phyloP scores from a whole-genome alignment of 495 filamentous ascomycete genomes.

The Penicillium paradoxum region DNA sequence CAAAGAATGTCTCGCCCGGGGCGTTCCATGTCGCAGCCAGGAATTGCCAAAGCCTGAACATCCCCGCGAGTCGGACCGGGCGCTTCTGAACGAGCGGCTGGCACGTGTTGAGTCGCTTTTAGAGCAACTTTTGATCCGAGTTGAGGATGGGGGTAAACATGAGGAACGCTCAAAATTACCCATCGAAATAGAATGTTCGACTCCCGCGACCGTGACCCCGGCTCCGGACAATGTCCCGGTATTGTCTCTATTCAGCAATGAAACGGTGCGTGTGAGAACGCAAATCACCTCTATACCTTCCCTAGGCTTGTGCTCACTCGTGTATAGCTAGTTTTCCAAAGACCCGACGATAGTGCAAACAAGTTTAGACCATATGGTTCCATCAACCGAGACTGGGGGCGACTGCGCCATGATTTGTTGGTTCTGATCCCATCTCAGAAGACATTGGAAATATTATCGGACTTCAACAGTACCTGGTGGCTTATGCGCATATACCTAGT shows the following conservation, averaged over 20 bases:
- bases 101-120: slow-evolving; percentile 43
- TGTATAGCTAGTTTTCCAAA: slow-evolving; percentile 7
- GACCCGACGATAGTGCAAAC: neutral
- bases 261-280: neutral
- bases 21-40: slow-evolving; percentile 46
- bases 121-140: slow-evolving; percentile 19
- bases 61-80: slow-evolving; percentile 29
- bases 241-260: slow-evolving; percentile 13
- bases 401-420: slow-evolving; percentile 7
- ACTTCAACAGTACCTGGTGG: slow-evolving; percentile 12
- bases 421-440: slow-evolving; percentile 1
- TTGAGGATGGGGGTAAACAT: neutral
- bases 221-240: slow-evolving; percentile 11
- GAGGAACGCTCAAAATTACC: neutral
- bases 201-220: slow-evolving; percentile 1
- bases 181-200: neutral
- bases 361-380: neutral
- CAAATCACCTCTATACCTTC: neutral
- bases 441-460: slow-evolving; percentile 4
- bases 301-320: neutral
- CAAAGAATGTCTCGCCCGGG: slow-evolving; percentile 42
- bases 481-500: slow-evolving; percentile 10
- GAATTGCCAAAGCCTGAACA: slow-evolving; percentile 41
- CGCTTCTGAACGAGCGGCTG: slow-evolving; percentile 34
- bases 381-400: slow-evolving; percentile 5